Evolutionary conservation across 345 rosid species (phyloP), one percentile per base, ranked within the genome.

Genomic region (Moringa oleifera): DNA sequence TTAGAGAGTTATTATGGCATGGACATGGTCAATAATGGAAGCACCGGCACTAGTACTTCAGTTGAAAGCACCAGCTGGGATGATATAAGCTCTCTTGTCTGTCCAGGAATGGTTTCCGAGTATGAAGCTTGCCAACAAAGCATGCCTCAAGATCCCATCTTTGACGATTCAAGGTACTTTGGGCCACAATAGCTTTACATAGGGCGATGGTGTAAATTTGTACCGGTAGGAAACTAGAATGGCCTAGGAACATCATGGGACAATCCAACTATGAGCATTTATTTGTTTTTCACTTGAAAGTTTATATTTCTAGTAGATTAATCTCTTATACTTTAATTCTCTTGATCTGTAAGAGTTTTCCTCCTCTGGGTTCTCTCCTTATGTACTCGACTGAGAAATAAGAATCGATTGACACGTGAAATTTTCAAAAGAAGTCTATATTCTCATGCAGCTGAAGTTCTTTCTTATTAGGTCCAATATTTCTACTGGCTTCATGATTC

Each of bases 31-130:
- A 41, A 11, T 15, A 41, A 41, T 41, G 47, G 47, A 4, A 19
- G 62, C 23, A 22, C 33, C 64, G 46, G 81, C 62, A 81, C 79
- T 25, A 74, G 68, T 63, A 77, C 78, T 71, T 80, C 90, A 0
- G 82, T 59, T 0, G 90, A 82, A 74, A 84, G 85, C 54, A 72
- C 62, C 51, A 80, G 77, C 49, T 87, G 88, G 88, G 85, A 76
- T 37, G 82, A 84, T 57, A 75, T 73, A 16, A 76, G 74, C 49
- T 69, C 83, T 56, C 64, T 82, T 57, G 71, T 62, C 52, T 81
- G 75, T 78, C 76, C 88, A 18, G 76, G 64, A 31, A 65, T 71
- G 55, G 57, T 58, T 55, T 58, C 75, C 49, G 73, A 63, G 13
- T 69, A 59, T 62, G 74, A 68, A 62, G 60, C 37, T 33, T 33